Conservation (phyloP, 1,284 basidiomycete genomes). For the Sanghuangporus baumii region DNA sequence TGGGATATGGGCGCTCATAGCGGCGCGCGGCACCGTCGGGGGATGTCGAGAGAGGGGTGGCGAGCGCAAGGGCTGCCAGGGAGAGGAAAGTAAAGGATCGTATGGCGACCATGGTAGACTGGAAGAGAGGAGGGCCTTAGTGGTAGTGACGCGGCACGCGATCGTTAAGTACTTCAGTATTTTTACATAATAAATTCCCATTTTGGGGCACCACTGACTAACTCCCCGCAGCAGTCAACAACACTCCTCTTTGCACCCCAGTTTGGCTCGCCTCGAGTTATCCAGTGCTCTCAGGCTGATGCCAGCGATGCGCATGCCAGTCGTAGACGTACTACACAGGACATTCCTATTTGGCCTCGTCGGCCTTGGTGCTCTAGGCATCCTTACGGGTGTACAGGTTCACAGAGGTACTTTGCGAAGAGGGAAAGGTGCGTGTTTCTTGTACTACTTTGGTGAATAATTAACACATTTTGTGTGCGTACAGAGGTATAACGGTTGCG, state of each 20-base stretch:
- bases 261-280: background rate
- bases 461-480: too few relatives aligned
- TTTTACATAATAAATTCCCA: background rate
- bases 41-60: constrained; percentile 64
- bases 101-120: constrained; percentile 36
- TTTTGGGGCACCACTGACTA: background rate
- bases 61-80: constrained; percentile 33
- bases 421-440: constrained; percentile 13
- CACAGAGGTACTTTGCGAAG: constrained; percentile 9
- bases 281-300: background rate
- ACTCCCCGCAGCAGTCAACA: background rate
- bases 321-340: constrained; percentile 12
- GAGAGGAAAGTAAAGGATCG: constrained; percentile 35
- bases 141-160: constrained; percentile 5
- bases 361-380: constrained; percentile 11
- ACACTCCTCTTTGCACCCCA: background rate
- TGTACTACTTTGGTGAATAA: background rate
- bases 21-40: constrained; percentile 34
- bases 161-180: background rate
- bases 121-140: background rate
- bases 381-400: constrained; percentile 8
- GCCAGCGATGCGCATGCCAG: constrained; percentile 3
- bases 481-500: background rate
- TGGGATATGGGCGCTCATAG: constrained; percentile 37
- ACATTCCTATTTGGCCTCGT: constrained; percentile 13